Evolutionary conservation across 257 asterid species (phyloP).

Genomic region (Solanum gracilifrons): DNA sequence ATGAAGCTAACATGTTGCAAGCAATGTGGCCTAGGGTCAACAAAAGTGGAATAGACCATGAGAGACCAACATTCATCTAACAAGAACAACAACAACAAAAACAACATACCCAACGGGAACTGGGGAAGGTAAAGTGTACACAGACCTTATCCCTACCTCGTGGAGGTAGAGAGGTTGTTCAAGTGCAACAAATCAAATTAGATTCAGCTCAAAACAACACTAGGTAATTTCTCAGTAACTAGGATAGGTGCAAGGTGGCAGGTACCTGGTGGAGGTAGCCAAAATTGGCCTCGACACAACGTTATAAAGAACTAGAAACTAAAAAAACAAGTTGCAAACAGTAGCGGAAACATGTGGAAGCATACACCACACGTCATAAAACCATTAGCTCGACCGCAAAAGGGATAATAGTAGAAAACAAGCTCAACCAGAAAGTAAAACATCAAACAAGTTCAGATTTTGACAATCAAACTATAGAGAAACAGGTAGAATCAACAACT

Average conservation of each 20-base stretch:
- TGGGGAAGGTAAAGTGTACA: background rate
- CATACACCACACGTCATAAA: background rate
- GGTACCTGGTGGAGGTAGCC: background rate
- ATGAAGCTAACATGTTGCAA: background rate
- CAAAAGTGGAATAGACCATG: background rate
- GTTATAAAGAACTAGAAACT: background rate
- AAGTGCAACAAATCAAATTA: background rate
- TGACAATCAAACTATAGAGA: background rate
- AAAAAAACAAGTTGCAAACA: background rate
- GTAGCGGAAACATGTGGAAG: background rate
- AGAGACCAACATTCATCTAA: background rate
- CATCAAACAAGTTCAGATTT: background rate
- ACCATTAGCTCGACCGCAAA: background rate
- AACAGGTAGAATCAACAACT: background rate
- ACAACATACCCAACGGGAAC: background rate
- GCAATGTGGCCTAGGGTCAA: background rate
- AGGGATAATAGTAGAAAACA: background rate
- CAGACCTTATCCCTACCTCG: background rate
- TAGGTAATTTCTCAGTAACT: background rate
- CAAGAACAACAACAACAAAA: background rate
- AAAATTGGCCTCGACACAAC: background rate
- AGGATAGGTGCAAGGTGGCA: background rate
- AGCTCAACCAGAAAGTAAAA: background rate
- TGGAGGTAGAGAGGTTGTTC: background rate
- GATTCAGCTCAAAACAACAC: background rate